phyloP scores from a whole-genome alignment of 1,284 basidiomycete species.

The Kalmanozyma brasiliensis region DNA sequence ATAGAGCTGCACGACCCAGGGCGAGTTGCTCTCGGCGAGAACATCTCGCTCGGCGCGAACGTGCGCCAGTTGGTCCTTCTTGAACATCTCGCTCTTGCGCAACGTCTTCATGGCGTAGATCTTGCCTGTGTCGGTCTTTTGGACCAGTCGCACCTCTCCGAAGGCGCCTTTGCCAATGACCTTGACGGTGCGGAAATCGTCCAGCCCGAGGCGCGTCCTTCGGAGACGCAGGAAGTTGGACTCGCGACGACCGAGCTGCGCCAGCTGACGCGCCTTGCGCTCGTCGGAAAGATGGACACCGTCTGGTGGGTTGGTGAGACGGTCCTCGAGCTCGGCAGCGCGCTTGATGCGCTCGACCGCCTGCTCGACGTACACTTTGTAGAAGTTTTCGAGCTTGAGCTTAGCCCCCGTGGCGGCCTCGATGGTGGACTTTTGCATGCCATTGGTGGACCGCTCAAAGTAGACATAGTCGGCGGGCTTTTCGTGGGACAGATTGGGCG shows the following conservation, averaged over 20 bases:
- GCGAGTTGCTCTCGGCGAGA: slow-evolving; percentile 94
- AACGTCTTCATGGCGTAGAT: slow-evolving; percentile 99
- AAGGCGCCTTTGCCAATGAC: slow-evolving; percentile 99
- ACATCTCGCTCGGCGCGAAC: slow-evolving; percentile 98
- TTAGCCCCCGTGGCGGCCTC: slow-evolving; percentile 94
- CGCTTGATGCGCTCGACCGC: slow-evolving; percentile 88
- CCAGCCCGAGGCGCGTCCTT: slow-evolving; percentile 89
- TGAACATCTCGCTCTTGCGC: slow-evolving; percentile 98
- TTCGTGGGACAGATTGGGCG: slow-evolving; percentile 58
- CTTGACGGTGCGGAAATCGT: slow-evolving; percentile 96
- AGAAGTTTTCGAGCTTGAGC: slow-evolving; percentile 95
- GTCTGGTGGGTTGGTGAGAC: slow-evolving; percentile 71
- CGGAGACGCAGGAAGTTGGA: slow-evolving; percentile 81
- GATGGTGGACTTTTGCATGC: slow-evolving; percentile 86
- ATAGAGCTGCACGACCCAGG: slow-evolving; percentile 97
- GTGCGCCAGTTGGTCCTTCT: slow-evolving; percentile 96
- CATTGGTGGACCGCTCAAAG: slow-evolving; percentile 86
- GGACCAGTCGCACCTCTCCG: slow-evolving; percentile 94
- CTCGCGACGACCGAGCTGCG: slow-evolving; percentile 89
- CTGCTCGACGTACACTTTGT: slow-evolving; percentile 92
- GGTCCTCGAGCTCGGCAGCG: slow-evolving; percentile 92
- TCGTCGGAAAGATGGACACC: slow-evolving; percentile 73
- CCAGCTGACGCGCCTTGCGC: slow-evolving; percentile 88
- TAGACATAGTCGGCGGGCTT: slow-evolving; percentile 84
- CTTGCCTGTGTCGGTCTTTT: slow-evolving; percentile 96